Base-by-base conservation (phyloP, 116 monocot species). In the Dioscorea cayenensis region DNA sequence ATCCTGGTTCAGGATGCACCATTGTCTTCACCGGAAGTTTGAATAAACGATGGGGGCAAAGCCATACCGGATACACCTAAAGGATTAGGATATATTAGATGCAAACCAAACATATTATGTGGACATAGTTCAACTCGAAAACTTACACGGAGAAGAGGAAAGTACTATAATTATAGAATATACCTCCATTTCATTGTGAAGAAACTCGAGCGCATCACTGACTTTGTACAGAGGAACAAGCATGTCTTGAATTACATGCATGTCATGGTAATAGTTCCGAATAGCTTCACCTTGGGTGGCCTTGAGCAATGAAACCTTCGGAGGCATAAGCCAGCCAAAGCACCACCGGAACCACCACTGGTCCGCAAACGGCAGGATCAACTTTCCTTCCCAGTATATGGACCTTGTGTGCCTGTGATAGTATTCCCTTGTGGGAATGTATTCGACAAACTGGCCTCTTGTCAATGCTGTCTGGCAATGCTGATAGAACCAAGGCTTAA, bases 281-380 rank as follows among this genome's bases (percentile, higher is more conserved):
- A 87, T 78, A 36, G 87, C 78, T 27, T 90, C 87, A 6, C 84
- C 84, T 64, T 90, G 87, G 6, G 90, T 90, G 60, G 81, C 79
- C 77, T 90, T 90, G 2, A 90, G 84, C 74, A 90, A 64, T 27
- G 84, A 84, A 62, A 90, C 82, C 77, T 87, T 86, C 20, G 90
- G 90, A 38, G 90, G 90, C 90, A 90, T 87, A 61, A 84, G 6
- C 90, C 90, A 90, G 28, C 90, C 90, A 6, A 90, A 21, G 22
- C 38, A 36, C 82, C 79, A 84, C 69, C 90, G 78, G 72, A 90
- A 90, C 90, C 84, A 87, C 82, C 84, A 87, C 67, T 82, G 86
- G 35, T 90, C 87, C 6, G 68, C 90, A 70, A 86, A 90, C 6
- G 90, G 90, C 62, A 90, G 70, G 35, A 90, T 90, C 51, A 87